These are phyloP conservation scores for Pythium vanterpoolii DNA, from an alignment of 352 stramenopile genomes.

Conservation along the genomic window DNA sequence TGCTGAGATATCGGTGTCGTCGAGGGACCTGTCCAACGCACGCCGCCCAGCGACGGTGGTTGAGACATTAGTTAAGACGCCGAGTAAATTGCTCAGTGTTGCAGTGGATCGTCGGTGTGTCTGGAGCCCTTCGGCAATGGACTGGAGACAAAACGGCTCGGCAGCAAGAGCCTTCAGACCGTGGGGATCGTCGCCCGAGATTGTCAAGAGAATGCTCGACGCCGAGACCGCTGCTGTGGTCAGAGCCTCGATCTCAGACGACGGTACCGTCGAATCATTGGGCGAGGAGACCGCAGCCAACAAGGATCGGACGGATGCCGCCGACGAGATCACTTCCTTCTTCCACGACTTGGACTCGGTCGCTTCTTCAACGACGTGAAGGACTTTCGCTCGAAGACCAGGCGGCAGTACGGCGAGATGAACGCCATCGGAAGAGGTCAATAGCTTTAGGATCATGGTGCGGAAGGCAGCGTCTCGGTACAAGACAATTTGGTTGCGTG, in stretches of 20 bases:
- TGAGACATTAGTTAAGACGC: conserved; percentile 58
- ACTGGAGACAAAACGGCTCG: conserved; percentile 12
- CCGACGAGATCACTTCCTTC: conserved; percentile 24
- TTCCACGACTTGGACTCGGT: conserved; percentile 62
- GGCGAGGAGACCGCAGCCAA: not conserved
- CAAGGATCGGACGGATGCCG: not conserved
- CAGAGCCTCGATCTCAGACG: not conserved
- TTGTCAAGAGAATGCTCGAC: conserved; percentile 51
- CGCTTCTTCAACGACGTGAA: conserved; percentile 42
- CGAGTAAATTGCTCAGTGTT: conserved; percentile 39
- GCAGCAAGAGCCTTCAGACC: conserved; percentile 27
- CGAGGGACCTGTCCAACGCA: not conserved
- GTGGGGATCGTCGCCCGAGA: conserved; percentile 36
- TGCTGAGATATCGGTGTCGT: not conserved
- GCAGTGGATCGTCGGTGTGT: conserved; percentile 3
- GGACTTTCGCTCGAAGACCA: conserved; percentile 30
- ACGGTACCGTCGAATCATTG: not conserved
- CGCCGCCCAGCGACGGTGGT: conserved; percentile 28
- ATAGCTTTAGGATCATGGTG: not conserved
- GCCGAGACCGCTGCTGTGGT: conserved; percentile 14
- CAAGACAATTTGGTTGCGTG: conserved; percentile 61
- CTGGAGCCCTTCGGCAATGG: not conserved
- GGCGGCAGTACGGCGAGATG: conserved; percentile 3
- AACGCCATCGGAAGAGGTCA: not conserved
- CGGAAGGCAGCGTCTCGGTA: conserved; percentile 37